Percentiles rank a stretch among this genome's conserved stretches.
These are phyloP conservation scores for Microbotryum intermedium DNA, from an alignment of 1,284 basidiomycete species.

Conservation along the genomic window DNA sequence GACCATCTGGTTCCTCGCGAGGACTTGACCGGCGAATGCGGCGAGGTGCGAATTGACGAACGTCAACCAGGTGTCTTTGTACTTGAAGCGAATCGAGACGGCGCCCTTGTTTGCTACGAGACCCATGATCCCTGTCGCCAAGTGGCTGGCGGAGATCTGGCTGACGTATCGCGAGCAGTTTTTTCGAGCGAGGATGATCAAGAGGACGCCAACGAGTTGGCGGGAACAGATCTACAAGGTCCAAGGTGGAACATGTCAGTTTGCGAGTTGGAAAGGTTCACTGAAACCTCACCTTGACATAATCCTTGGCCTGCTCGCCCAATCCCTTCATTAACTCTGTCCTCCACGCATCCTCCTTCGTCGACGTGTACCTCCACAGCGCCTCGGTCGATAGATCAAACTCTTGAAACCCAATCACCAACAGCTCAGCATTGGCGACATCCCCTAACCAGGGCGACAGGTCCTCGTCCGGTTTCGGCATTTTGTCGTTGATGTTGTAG, in stretches of 20 bases:
- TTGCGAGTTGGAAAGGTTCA: not conserved
- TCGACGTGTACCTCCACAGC: slow-evolving; percentile 27
- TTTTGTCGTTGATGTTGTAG: slow-evolving; percentile 25
- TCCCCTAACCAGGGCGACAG: slow-evolving; percentile 8
- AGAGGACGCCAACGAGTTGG: slow-evolving; percentile 82
- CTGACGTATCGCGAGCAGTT: slow-evolving; percentile 47
- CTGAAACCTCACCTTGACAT: slow-evolving; percentile 12
- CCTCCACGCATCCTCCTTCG: slow-evolving; percentile 28
- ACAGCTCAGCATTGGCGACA: slow-evolving; percentile 7
- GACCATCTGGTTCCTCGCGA: slow-evolving; percentile 75
- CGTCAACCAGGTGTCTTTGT: slow-evolving; percentile 85
- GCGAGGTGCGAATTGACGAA: slow-evolving; percentile 95
- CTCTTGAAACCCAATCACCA: slow-evolving; percentile 30
- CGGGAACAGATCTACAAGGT: slow-evolving; percentile 58
- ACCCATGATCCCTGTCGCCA: slow-evolving; percentile 88
- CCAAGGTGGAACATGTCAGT: not conserved
- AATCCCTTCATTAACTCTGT: slow-evolving; percentile 16
- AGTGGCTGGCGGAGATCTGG: slow-evolving; percentile 63
- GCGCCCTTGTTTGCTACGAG: slow-evolving; percentile 78
- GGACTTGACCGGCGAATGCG: slow-evolving; percentile 77
- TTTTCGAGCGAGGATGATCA: slow-evolving; percentile 62
- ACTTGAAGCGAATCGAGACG: slow-evolving; percentile 42
- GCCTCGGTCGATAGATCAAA: slow-evolving; percentile 31
- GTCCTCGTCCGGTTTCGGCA: not conserved
- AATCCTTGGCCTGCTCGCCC: not conserved